These are phyloP conservation scores for Mentha longifolia DNA, from an alignment of 257 asterid species.

Conservation along the genomic window DNA sequence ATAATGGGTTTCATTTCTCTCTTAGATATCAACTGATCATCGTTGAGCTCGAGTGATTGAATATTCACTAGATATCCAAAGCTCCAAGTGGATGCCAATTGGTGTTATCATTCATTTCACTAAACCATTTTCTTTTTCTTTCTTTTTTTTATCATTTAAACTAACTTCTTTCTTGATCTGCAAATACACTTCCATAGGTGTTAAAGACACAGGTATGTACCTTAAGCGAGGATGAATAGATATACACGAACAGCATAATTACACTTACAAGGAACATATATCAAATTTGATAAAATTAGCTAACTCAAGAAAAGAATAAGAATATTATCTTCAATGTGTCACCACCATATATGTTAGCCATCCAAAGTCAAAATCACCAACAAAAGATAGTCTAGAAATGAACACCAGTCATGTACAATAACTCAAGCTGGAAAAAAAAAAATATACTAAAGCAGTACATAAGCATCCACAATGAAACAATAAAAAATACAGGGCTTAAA, in stretches of 20 bases:
- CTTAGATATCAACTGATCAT: background rate
- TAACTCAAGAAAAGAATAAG: slow-evolving; percentile 8
- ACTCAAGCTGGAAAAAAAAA: background rate
- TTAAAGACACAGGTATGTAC: background rate
- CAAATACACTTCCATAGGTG: background rate
- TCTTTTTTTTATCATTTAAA: background rate
- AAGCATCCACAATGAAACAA: background rate
- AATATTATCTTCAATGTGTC: background rate
- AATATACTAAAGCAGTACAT: background rate
- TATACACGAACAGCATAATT: background rate
- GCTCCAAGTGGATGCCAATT: background rate
- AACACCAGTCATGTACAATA: too few species aligned
- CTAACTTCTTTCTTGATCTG: background rate
- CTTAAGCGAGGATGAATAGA: background rate
- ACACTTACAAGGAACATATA: background rate
- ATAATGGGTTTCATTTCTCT: background rate
- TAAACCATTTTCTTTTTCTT: too few species aligned
- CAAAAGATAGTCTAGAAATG: background rate
- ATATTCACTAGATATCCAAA: background rate
- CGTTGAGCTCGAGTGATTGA: background rate
- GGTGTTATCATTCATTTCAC: too few species aligned
- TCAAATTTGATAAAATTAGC: background rate
- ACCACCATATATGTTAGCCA: background rate
- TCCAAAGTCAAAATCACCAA: background rate
- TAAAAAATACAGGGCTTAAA: background rate